These are phyloP conservation scores for Melanogaster broomeanus DNA, from an alignment of 768 basidiomycete species.

Conservation along the genomic window DNA sequence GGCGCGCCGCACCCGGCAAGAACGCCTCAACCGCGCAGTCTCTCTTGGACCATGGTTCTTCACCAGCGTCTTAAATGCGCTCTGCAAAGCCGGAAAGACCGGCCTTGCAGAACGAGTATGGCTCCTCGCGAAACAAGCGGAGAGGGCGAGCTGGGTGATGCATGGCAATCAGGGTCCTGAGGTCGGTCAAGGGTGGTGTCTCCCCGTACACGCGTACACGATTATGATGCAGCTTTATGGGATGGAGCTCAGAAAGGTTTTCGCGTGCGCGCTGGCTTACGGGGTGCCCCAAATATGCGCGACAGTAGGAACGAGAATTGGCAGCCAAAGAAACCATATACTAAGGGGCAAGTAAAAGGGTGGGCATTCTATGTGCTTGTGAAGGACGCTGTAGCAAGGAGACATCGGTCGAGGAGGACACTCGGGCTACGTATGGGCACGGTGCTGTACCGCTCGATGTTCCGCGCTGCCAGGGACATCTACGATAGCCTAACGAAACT, in stretches of 20 bases:
- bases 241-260: slow-evolving; percentile 35
- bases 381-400: slow-evolving; percentile 18
- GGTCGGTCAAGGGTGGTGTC: slow-evolving; percentile 53
- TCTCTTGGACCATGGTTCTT: slow-evolving; percentile 62
- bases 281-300: background rate
- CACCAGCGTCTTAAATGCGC: slow-evolving; percentile 56
- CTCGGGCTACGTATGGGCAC: slow-evolving; percentile 31
- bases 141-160: slow-evolving; percentile 50
- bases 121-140: slow-evolving; percentile 59
- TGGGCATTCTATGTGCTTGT: slow-evolving; percentile 36
- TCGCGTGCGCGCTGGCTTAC: slow-evolving; percentile 12
- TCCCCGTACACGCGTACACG: slow-evolving; percentile 70
- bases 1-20: slow-evolving; percentile 26
- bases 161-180: slow-evolving; percentile 21
- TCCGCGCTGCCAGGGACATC: slow-evolving; percentile 30
- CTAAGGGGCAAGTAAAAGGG: slow-evolving; percentile 31
- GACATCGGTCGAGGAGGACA: slow-evolving; percentile 25
- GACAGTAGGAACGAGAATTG: slow-evolving; percentile 13
- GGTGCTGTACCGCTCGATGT: slow-evolving; percentile 40
- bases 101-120: slow-evolving; percentile 66
- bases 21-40: slow-evolving; percentile 43
- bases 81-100: slow-evolving; percentile 55
- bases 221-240: slow-evolving; percentile 67
- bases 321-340: slow-evolving; percentile 16
- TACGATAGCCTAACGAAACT: slow-evolving; percentile 23